Conservation (phyloP, 139 green algal species). For the Gonium pectorale region DNA sequence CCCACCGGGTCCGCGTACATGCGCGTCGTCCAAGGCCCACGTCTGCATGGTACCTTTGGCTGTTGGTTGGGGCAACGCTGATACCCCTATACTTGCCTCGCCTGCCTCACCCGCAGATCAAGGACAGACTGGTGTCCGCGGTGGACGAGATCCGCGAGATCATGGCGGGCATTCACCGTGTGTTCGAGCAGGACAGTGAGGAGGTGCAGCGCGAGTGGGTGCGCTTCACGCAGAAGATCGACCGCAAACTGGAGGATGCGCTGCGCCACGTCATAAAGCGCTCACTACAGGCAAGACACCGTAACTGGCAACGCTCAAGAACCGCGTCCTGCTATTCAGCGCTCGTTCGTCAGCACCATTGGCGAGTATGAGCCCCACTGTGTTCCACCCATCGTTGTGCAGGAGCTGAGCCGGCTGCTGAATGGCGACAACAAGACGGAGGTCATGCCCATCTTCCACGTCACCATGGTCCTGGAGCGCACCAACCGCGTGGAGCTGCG, state of each 20-base stretch:
- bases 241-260: conserved; percentile 87
- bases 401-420: conserved; percentile 84
- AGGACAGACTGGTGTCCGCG: conserved; percentile 53
- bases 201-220: conserved; percentile 92
- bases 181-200: conserved; percentile 84
- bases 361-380: neutral
- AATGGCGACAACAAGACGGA: conserved; percentile 89
- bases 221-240: conserved; percentile 82
- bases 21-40: too few relatives aligned
- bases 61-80: too few relatives aligned
- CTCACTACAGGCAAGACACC: conserved; percentile 76
- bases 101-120: conserved; percentile 51
- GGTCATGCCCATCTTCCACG: conserved; percentile 85
- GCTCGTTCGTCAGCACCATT: neutral
- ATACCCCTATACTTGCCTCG: neutral
- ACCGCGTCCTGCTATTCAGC: too few relatives aligned
- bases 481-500: conserved; percentile 77
- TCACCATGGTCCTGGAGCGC: conserved; percentile 75
- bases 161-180: conserved; percentile 72
- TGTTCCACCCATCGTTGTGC: neutral
- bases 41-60: too few relatives aligned
- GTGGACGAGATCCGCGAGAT: conserved; percentile 69
- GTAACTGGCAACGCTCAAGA: too few relatives aligned
- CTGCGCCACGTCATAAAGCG: conserved; percentile 81
- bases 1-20: too few relatives aligned